phyloP scores from a whole-genome alignment of 306 rosid genomes.

The Cercis canadensis region DNA sequence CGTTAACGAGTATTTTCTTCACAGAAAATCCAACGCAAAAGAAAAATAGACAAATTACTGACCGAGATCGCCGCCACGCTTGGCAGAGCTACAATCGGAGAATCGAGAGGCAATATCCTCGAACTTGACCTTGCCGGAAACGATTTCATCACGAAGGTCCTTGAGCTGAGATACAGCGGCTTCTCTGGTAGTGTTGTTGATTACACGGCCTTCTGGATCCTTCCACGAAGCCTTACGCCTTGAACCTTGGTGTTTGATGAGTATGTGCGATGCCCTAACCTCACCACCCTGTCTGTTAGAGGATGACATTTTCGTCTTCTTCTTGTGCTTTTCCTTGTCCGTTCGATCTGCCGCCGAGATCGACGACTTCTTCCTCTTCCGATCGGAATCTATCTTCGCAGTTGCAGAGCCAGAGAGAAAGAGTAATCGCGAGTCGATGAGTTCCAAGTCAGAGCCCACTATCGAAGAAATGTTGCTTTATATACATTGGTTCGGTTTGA shows the following conservation, averaged over 20 bases:
- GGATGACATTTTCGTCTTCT: conserved; percentile 70
- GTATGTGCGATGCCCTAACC: conserved; percentile 94
- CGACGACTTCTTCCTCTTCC: conserved; percentile 77
- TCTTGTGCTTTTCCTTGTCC: conserved; percentile 55
- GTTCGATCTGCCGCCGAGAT: conserved; percentile 57
- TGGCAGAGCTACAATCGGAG: conserved; percentile 98
- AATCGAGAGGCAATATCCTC: conserved; percentile 73
- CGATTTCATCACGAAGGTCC: conserved; percentile 69
- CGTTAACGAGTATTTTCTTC: background rate
- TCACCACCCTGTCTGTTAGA: conserved; percentile 55
- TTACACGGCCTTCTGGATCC: conserved; percentile 89
- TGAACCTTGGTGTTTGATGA: conserved; percentile 92
- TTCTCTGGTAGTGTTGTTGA: conserved; percentile 74
- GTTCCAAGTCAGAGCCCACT: background rate
- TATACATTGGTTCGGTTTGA: background rate
- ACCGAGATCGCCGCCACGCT: conserved; percentile 98
- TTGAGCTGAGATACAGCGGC: conserved; percentile 75
- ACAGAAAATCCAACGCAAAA: background rate
- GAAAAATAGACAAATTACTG: conserved; percentile 5
- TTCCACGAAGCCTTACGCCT: conserved; percentile 95
- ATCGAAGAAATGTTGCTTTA: no score
- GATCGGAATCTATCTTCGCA: conserved; percentile 80
- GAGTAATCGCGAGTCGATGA: background rate
- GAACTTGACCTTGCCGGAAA: conserved; percentile 75
- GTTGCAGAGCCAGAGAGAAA: background rate